These are phyloP conservation scores for Ogataea glucozyma DNA, from an alignment of 805 yeast species.

Conservation along the genomic window DNA sequence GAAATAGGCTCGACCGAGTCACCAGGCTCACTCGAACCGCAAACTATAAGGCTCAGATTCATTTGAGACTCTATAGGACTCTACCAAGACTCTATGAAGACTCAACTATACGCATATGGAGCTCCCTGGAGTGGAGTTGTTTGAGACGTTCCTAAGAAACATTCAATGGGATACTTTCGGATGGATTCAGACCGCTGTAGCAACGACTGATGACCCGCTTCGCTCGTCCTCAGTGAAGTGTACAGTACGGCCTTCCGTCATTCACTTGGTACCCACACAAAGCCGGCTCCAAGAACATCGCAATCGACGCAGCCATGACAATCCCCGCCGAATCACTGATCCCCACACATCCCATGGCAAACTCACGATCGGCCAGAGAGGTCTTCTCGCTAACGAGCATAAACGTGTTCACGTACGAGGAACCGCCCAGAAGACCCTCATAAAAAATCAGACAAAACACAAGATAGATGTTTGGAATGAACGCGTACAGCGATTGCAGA, in stretches of 20 bases:
- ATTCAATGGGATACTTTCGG: background rate
- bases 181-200: too few relatives aligned
- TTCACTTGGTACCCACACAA: conserved; percentile 71
- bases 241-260: conserved; percentile 82
- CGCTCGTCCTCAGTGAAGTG: conserved; percentile 32
- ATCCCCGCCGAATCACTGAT: conserved; percentile 85
- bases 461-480: conserved; percentile 60
- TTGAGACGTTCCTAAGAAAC: background rate
- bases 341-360: conserved; percentile 81
- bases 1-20: too few relatives aligned
- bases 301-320: conserved; percentile 74
- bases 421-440: conserved; percentile 91
- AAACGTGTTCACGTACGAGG: conserved; percentile 87
- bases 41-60: too few relatives aligned
- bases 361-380: conserved; percentile 57
- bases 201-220: background rate
- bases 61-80: too few relatives aligned
- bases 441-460: conserved; percentile 68
- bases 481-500: conserved; percentile 61
- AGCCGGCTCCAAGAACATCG: conserved; percentile 69
- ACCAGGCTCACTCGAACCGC: too few relatives aligned
- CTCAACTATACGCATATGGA: too few relatives aligned
- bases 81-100: too few relatives aligned
- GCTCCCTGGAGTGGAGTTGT: too few relatives aligned
- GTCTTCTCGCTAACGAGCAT: conserved; percentile 67